phyloP scores from a whole-genome alignment of 2,329 filamentous ascomycete species.

The Ceratocystis cacaofunesta region DNA sequence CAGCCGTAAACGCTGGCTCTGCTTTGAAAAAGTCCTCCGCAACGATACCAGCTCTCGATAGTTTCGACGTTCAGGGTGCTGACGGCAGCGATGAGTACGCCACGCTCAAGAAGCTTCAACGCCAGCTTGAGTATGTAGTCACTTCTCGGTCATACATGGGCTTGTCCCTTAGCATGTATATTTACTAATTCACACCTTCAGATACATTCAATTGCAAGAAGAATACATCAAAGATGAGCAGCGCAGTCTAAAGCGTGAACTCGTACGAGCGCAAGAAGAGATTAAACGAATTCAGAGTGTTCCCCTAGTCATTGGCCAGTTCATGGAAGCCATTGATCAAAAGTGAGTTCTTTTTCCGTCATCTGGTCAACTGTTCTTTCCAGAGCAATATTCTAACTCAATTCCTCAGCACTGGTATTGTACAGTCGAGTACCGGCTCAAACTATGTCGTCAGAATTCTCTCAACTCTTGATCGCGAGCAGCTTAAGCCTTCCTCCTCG shows the following conservation, averaged over 20 bases:
- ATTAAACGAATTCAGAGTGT: constrained; percentile 99
- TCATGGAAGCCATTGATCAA: constrained; percentile 99
- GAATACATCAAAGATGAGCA: constrained; percentile 99
- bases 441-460: constrained; percentile 99
- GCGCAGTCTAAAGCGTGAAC: constrained; percentile 89
- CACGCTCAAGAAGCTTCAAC: constrained; percentile 87
- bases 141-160: neutral
- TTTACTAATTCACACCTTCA: constrained; percentile 24
- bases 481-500: constrained; percentile 93
- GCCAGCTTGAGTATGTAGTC: constrained; percentile 72
- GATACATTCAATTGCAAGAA: constrained; percentile 93
- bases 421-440: constrained; percentile 93
- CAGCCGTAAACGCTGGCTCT: constrained; percentile 53
- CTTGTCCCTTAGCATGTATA: neutral
- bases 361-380: constrained; percentile 12
- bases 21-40: constrained; percentile 71
- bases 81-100: constrained; percentile 89
- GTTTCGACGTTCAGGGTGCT: constrained; percentile 66
- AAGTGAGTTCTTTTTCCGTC: constrained; percentile 46
- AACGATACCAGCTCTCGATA: constrained; percentile 78
- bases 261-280: constrained; percentile 94
- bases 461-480: constrained; percentile 93
- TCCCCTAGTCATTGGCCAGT: constrained; percentile 93
- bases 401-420: constrained; percentile 72
- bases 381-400: constrained; percentile 17